These are phyloP conservation scores for Elongisporangium prolatum DNA, from an alignment of 352 stramenopile genomes.

Conservation along the genomic window DNA sequence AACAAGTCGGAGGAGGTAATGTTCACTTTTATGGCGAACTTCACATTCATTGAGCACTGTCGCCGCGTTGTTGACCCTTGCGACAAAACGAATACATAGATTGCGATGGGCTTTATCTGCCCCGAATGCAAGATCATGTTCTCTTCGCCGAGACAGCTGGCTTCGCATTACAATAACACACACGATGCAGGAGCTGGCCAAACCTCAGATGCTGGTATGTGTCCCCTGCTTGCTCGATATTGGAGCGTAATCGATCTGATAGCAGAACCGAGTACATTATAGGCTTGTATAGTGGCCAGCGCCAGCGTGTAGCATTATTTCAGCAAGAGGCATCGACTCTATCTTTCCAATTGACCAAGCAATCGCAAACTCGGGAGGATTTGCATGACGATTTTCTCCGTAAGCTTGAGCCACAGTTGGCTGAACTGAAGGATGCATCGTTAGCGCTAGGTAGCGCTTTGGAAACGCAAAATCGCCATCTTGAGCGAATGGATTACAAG, in stretches of 20 bases:
- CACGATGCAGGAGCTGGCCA: conserved; percentile 21
- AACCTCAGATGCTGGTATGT: neutral
- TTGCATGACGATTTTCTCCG: conserved; percentile 41
- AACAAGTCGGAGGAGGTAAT: conserved; percentile 2
- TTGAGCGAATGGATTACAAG: conserved; percentile 59
- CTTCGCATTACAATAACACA: conserved; percentile 43
- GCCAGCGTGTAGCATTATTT: too few relatives aligned
- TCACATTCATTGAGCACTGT: too few relatives aligned
- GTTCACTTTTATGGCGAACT: neutral
- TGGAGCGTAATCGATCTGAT: too few relatives aligned
- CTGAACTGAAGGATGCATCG: conserved; percentile 64
- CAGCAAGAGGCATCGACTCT: too few relatives aligned
- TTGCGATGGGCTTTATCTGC: conserved; percentile 83
- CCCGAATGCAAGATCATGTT: conserved; percentile 76
- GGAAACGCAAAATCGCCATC: conserved; percentile 54
- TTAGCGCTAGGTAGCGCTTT: conserved; percentile 54
- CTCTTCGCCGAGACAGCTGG: conserved; percentile 43
- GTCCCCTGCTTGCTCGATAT: too few relatives aligned
- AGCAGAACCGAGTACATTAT: too few relatives aligned
- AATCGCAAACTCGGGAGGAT: conserved; percentile 12
- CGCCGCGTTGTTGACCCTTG: too few relatives aligned
- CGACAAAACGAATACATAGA: conserved; percentile 21
- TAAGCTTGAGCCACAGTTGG: conserved; percentile 49
- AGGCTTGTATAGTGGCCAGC: too few relatives aligned
- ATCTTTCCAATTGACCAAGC: neutral